Base-by-base conservation (phyloP, 192 early-diverging fungal genomes). In the Linnemannia exigua region DNA sequence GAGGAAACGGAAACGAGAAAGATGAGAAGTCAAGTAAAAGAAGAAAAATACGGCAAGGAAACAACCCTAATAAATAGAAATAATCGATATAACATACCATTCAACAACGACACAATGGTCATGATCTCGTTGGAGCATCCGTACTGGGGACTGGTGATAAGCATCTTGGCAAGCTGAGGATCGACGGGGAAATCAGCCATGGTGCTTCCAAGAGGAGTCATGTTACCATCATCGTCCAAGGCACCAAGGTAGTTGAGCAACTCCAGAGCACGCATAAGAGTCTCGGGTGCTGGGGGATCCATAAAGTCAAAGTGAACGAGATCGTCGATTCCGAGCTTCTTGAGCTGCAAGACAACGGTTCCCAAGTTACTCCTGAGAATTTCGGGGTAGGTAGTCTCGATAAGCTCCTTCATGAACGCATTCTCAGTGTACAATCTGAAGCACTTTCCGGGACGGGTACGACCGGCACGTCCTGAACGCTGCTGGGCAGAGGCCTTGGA, bases 291-390 rank as follows among this genome's bases (percentile, higher is more conserved):
- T 77, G 98, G 98, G 22, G 99, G 97, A 78, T 99, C 99, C 97
- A 99, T 99, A 67, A 99, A 98, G 89, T 99, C 99, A 88, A 99
- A 98, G 80, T 99, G 97, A 5, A 99, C 98, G 50, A 99, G 89
- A 88, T 99, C 97, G 82, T 99, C 95, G 87, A 99, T 96, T 8
- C 97, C 97, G 22, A 99, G 91, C 87, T 98, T 98, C 91, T 98
- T 98, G 80, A 99, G 90, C 89, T 99, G 99, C 89, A 99, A 90
- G 16, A 99, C 98, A 22, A 97, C 95, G n/a, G 93, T 93, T 5
- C 97, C 96, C 89, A 99, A 89, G 85, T 99, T 99, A 86, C 97
- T 96, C 76, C 98, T 91, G 82, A 99, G 88, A 80, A 99, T 99
- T 92, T 99, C 99, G 12, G 99, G 99, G 88, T 98, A 98, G 20